Evolutionary conservation across 495 filamentous ascomycete species (phyloP).

Genomic region (Penicillium ochrochloron): DNA sequence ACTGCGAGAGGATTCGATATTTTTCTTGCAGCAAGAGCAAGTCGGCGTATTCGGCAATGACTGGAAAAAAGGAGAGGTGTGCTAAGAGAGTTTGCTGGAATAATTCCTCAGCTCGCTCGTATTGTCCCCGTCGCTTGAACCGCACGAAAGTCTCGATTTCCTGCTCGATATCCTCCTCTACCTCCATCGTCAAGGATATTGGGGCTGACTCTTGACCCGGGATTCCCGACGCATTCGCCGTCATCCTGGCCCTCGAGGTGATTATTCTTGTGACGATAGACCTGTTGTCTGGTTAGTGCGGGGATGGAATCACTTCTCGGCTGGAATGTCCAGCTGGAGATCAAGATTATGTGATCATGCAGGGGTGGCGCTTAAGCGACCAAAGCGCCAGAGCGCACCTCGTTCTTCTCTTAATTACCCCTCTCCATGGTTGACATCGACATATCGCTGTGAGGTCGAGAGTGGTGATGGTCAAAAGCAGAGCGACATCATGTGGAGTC

Average conservation of each 20-base stretch:
- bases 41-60: background rate
- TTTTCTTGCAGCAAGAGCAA: background rate
- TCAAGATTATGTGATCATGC: background rate
- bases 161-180: slow-evolving; percentile 13
- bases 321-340: background rate
- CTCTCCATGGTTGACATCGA: background rate
- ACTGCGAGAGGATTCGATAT: background rate
- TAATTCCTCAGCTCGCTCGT: slow-evolving; percentile 1
- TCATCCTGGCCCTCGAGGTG: background rate
- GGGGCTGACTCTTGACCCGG: background rate
- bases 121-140: slow-evolving; percentile 12
- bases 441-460: background rate
- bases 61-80: background rate
- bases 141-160: slow-evolving; percentile 14
- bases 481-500: background rate
- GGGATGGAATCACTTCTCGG: background rate
- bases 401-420: background rate
- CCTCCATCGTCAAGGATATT: slow-evolving; percentile 6
- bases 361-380: background rate
- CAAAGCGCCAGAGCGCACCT: background rate
- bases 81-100: background rate
- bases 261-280: background rate
- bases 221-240: background rate
- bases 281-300: background rate
- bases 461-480: background rate